These are phyloP conservation scores for Alternaria gansuensis DNA, from an alignment of 2,329 filamentous ascomycete genomes.

Conservation along the genomic window DNA sequence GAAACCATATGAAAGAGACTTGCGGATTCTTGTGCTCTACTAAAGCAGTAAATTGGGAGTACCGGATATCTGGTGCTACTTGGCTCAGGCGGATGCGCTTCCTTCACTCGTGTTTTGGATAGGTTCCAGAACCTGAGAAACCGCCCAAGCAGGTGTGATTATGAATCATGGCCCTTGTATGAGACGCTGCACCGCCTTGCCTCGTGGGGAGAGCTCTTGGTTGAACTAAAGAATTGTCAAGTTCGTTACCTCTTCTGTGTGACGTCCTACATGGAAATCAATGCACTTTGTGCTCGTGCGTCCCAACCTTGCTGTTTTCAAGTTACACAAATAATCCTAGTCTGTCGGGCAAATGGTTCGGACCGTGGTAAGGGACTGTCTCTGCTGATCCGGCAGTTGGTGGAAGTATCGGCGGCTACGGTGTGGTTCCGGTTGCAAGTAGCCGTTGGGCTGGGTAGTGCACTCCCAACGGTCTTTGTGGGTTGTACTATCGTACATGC, in stretches of 20 bases:
- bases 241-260: constrained; percentile 6
- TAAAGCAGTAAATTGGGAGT: not conserved
- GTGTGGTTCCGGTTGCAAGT: constrained; percentile 14
- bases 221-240: not conserved
- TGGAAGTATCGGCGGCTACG: constrained; percentile 9
- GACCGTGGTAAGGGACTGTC: constrained; percentile 4
- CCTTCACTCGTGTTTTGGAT: not conserved
- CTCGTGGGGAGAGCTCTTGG: not conserved
- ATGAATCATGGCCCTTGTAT: constrained; percentile 3
- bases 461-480: constrained; percentile 8
- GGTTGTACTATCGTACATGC: constrained; percentile 7
- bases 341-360: constrained; percentile 13
- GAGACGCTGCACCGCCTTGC: not conserved
- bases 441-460: constrained; percentile 12
- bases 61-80: constrained; percentile 6
- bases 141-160: not conserved
- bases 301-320: constrained; percentile 6
- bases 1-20: not conserved
- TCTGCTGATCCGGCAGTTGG: constrained; percentile 9
- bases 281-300: constrained; percentile 14
- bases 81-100: not conserved
- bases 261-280: constrained; percentile 1
- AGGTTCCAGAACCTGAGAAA: not conserved
- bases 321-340: constrained; percentile 6
- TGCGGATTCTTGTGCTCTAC: not conserved